A percentile compares a stretch with the other conserved stretches of the same genome.
These are phyloP conservation scores for Xylariaceae sp. DNA, from an alignment of 2,329 filamentous ascomycete genomes.

Conservation along the genomic window DNA sequence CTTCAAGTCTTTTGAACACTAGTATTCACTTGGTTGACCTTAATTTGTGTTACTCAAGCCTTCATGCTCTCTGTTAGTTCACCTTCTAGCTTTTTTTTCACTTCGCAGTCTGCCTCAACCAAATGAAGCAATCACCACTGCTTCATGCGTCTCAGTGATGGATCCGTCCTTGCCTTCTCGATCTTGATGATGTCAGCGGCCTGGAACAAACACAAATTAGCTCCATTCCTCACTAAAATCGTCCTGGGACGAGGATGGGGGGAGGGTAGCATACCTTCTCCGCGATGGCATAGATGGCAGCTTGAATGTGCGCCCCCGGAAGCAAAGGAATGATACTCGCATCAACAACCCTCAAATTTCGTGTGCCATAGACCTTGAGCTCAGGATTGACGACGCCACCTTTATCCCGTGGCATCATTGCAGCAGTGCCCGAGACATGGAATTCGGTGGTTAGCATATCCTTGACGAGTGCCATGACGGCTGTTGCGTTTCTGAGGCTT, in stretches of 20 bases:
- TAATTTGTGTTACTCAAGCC: too few relatives aligned
- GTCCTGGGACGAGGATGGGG: not conserved
- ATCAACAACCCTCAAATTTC: constrained; percentile 44
- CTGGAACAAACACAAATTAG: constrained; percentile 25
- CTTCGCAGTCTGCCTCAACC: too few relatives aligned
- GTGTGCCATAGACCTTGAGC: constrained; percentile 42
- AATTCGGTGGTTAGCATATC: constrained; percentile 39
- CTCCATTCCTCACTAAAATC: not conserved
- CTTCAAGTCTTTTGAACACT: too few relatives aligned
- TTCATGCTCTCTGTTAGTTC: too few relatives aligned
- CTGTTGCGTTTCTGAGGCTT: constrained; percentile 24
- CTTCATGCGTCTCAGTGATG: not conserved
- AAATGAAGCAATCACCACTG: too few relatives aligned
- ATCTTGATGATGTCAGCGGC: constrained; percentile 47
- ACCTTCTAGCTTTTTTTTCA: too few relatives aligned
- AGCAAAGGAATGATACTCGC: constrained; percentile 44
- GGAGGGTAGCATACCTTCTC: constrained; percentile 36
- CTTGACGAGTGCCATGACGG: constrained; percentile 21
- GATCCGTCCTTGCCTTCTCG: constrained; percentile 8
- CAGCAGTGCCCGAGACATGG: constrained; percentile 41
- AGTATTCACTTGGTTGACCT: too few relatives aligned
- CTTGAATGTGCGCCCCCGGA: constrained; percentile 36
- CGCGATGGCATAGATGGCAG: constrained; percentile 28
- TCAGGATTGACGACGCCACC: constrained; percentile 45
- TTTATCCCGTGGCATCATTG: constrained; percentile 42